Percentiles rank a stretch among this genome's conserved stretches.
phyloP scores from a whole-genome alignment of 257 asterid species.

The Nicotiana undulata region DNA sequence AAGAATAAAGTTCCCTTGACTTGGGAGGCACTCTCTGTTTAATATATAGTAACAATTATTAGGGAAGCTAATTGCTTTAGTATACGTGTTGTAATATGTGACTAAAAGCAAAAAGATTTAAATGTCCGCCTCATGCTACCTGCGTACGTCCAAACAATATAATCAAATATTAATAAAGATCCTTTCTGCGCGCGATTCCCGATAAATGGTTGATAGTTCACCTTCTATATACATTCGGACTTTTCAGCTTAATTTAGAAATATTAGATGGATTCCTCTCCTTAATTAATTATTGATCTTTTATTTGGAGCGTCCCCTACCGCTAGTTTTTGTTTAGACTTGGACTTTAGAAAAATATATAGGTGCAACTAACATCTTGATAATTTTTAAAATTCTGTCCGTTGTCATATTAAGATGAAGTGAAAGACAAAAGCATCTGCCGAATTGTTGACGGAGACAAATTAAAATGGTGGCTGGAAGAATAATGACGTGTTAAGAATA shows the following conservation, averaged over 20 bases:
- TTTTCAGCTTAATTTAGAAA: background rate
- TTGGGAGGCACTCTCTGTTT: background rate
- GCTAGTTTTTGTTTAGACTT: background rate
- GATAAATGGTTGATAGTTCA: background rate
- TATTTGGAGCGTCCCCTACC: background rate
- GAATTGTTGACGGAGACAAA: background rate
- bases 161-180: background rate
- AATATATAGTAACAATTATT: background rate
- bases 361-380: background rate
- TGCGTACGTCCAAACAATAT: background rate
- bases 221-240: background rate
- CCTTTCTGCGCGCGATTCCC: background rate
- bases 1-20: slow-evolving; percentile 11
- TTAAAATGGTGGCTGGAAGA: background rate
- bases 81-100: background rate
- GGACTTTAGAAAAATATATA: background rate
- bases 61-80: background rate
- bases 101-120: background rate
- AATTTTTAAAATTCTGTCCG: background rate
- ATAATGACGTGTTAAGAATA: background rate
- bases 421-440: background rate
- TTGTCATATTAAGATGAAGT: background rate
- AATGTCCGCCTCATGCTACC: slow-evolving; percentile 15
- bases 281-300: background rate
- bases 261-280: background rate